A percentile compares a stretch with the other conserved stretches of the same genome.
phyloP scores from a whole-genome alignment of 2,329 filamentous ascomycete species.

The Diaporthe ilicicola region DNA sequence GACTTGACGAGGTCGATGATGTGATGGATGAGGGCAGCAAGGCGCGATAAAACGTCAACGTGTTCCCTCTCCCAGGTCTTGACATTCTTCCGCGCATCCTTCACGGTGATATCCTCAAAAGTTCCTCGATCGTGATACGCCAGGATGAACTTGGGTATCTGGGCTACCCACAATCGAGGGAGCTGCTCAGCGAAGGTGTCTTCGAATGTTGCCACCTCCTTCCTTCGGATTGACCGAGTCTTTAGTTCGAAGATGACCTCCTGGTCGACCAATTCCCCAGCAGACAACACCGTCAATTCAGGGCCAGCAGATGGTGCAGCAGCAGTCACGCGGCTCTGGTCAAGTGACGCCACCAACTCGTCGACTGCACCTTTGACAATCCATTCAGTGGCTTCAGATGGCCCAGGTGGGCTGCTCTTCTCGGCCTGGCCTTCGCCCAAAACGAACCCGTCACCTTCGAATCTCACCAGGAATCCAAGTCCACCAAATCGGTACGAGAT shows the following conservation, averaged over 20 bases:
- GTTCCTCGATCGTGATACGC: constrained; percentile 27
- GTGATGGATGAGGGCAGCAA: constrained; percentile 42
- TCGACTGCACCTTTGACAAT: not conserved
- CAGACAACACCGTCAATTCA: constrained; percentile 5
- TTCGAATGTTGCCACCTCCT: constrained; percentile 8
- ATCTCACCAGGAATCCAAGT: constrained; percentile 61
- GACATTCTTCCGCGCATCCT: constrained; percentile 43
- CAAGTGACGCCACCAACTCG: not conserved
- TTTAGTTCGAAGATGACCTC: constrained; percentile 31
- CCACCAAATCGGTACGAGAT: constrained; percentile 66
- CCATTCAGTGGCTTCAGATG: not conserved
- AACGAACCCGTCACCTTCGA: constrained; percentile 66
- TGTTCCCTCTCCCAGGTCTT: constrained; percentile 48
- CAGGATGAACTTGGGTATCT: constrained; percentile 30
- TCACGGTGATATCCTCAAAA: constrained; percentile 46
- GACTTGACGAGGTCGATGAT: constrained; percentile 35
- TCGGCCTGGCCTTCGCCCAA: not conserved
- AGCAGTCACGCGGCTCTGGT: constrained; percentile 17
- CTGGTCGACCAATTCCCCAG: constrained; percentile 18
- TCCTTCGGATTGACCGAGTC: constrained; percentile 28
- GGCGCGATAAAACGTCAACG: constrained; percentile 40
- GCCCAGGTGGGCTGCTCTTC: too few species aligned
- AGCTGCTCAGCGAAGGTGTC: constrained; percentile 27
- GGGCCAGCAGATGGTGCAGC: not conserved
- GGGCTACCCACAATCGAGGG: constrained; percentile 29